Evolutionary conservation across 2,329 filamentous ascomycete species (phyloP).

Genomic region (Fusarium palustre): DNA sequence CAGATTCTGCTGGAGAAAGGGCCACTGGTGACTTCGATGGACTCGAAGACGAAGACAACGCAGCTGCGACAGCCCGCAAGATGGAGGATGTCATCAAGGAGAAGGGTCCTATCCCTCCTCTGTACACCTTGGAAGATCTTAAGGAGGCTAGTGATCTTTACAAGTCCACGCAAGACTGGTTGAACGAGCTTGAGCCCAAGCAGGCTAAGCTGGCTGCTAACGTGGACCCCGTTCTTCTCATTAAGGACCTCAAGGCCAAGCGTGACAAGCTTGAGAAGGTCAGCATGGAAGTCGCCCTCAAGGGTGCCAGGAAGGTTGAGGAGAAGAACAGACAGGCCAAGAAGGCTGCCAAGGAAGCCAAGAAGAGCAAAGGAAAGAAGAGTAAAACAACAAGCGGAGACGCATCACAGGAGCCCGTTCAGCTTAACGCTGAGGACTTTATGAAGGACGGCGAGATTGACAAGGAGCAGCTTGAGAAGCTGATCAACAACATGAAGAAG

Average conservation of each 20-base stretch:
- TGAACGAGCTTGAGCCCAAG: constrained; percentile 75
- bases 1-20: constrained; percentile 60
- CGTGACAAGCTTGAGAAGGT: constrained; percentile 78
- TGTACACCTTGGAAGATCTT: constrained; percentile 81
- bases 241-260: constrained; percentile 77
- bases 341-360: constrained; percentile 58
- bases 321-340: constrained; percentile 60
- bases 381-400: constrained; percentile 53
- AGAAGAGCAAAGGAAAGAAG: constrained; percentile 57
- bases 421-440: constrained; percentile 62
- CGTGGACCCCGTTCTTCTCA: constrained; percentile 79
- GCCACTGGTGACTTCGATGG: constrained; percentile 72
- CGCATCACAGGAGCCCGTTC: constrained; percentile 55
- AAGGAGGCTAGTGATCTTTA: constrained; percentile 71
- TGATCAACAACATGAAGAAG: constrained; percentile 44
- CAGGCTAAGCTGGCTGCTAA: constrained; percentile 77
- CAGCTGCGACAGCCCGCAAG: constrained; percentile 54
- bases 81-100: constrained; percentile 60
- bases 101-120: constrained; percentile 68
- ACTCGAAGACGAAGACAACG: constrained; percentile 77
- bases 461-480: constrained; percentile 46
- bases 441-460: constrained; percentile 51
- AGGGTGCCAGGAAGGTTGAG: constrained; percentile 70
- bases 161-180: constrained; percentile 75
- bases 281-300: constrained; percentile 76